A percentile compares a stretch with the other conserved stretches of the same genome.
These are phyloP conservation scores for Spathaspora girioi DNA, from an alignment of 805 yeast species.

Conservation along the genomic window DNA sequence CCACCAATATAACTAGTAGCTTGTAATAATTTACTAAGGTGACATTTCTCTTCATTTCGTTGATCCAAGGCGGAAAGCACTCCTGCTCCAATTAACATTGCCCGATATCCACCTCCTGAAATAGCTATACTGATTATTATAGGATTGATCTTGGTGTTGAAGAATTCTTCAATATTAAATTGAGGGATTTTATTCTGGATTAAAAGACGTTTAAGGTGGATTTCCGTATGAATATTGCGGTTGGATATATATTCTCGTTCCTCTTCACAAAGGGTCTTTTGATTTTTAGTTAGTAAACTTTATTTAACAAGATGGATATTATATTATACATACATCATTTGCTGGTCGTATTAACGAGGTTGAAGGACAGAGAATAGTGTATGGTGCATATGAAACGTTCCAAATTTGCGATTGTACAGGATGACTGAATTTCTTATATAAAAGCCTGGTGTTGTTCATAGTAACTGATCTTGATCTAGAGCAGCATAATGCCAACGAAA, in stretches of 20 bases:
- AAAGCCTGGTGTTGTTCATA: not conserved
- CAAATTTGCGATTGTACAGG: conserved; percentile 2
- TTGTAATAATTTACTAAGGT: conserved; percentile 52
- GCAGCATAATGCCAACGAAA: not conserved
- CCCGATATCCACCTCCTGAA: conserved; percentile 55
- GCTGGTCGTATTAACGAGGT: conserved; percentile 15
- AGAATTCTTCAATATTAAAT: conserved; percentile 22
- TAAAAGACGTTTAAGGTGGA: conserved; percentile 20
- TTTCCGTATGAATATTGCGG: conserved; percentile 26
- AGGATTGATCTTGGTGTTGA: conserved; percentile 11
- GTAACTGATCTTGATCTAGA: not conserved
- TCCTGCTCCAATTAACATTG: conserved; percentile 61
- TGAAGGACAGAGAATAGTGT: conserved; percentile 20
- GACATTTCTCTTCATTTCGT: conserved; percentile 33
- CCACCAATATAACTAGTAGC: conserved; percentile 57
- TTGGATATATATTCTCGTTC: conserved; percentile 25
- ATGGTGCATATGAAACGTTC: conserved; percentile 24
- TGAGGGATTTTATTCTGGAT: conserved; percentile 27
- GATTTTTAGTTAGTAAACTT: conserved; percentile 6
- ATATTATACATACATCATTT: conserved; percentile 13
- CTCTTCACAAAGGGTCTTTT: conserved; percentile 11
- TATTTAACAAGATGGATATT: not conserved
- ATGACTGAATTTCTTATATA: conserved; percentile 3
- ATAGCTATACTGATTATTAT: conserved; percentile 37
- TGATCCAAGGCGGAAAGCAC: conserved; percentile 48